Evolutionary conservation across 208 protist species (phyloP).

Genomic region (Leishmania braziliensis): DNA sequence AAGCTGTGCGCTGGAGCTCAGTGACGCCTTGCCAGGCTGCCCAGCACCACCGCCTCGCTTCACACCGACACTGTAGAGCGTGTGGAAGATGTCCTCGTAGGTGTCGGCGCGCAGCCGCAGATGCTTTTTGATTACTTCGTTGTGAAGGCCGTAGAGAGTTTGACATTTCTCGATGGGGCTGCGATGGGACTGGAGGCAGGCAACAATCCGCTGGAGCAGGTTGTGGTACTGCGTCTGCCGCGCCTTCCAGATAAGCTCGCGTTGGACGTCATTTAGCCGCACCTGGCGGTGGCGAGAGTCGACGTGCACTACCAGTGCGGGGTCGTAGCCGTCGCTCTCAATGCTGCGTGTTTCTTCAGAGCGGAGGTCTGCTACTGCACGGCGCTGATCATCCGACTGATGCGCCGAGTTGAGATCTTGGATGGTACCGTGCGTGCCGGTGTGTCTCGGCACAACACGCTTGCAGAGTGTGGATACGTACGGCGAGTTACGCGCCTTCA

Average conservation of each 20-base stretch:
- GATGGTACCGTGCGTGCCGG: slow-evolving; percentile 20
- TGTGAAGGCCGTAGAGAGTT: slow-evolving; percentile 61
- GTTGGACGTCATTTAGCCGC: slow-evolving; percentile 53
- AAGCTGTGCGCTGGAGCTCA: slow-evolving; percentile 16
- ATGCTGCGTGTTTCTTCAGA: slow-evolving; percentile 11
- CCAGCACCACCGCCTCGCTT: slow-evolving; percentile 20
- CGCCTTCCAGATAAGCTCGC: slow-evolving; percentile 56
- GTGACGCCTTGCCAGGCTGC: slow-evolving; percentile 17
- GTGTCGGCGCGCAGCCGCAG: slow-evolving; percentile 78
- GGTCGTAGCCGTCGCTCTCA: slow-evolving; percentile 41
- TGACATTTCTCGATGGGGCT: slow-evolving; percentile 67
- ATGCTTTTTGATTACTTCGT: slow-evolving; percentile 57
- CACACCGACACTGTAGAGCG: slow-evolving; percentile 59
- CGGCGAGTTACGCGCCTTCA: slow-evolving; percentile 11
- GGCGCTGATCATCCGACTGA: slow-evolving; percentile 20
- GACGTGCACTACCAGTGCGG: slow-evolving; percentile 52
- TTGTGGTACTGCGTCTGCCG: slow-evolving; percentile 65
- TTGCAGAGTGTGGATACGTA: slow-evolving; percentile 21
- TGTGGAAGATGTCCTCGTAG: slow-evolving; percentile 84
- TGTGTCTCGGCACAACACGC: slow-evolving; percentile 21
- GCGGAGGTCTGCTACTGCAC: slow-evolving; percentile 16
- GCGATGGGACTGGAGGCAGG: slow-evolving; percentile 69
- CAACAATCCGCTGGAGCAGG: slow-evolving; percentile 52
- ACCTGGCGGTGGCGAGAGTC: slow-evolving; percentile 43
- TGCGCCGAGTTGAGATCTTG: slow-evolving; percentile 9